A percentile compares a stretch with the other conserved stretches of the same genome.
phyloP scores from a whole-genome alignment of 768 basidiomycete species.

The Mycena amicta region DNA sequence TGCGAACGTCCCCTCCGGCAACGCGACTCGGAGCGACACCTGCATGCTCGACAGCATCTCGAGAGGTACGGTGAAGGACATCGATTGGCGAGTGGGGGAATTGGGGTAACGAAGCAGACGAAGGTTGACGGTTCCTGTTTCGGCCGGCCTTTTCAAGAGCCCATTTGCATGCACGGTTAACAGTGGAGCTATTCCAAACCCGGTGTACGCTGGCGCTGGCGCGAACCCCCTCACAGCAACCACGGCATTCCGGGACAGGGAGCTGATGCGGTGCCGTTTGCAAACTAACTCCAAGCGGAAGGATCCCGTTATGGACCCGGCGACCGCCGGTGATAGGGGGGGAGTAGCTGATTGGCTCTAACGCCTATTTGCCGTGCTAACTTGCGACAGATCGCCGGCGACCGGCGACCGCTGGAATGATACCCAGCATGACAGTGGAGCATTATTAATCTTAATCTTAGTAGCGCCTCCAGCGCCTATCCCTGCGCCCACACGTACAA shows the following conservation, averaged over 20 bases:
- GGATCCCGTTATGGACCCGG: not conserved
- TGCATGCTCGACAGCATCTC: conserved; percentile 1
- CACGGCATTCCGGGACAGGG: not conserved
- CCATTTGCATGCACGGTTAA: not conserved
- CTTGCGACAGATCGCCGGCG: not conserved
- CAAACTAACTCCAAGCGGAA: not conserved
- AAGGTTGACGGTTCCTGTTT: too few relatives aligned
- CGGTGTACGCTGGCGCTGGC: too few relatives aligned
- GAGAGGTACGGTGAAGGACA: conserved; percentile 6
- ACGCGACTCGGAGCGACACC: conserved; percentile 4
- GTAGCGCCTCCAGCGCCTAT: not conserved
- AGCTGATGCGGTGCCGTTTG: not conserved
- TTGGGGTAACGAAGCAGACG: not conserved
- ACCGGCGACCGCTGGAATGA: not conserved
- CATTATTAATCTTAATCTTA: not conserved
- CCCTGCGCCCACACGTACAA: not conserved
- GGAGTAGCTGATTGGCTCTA: not conserved
- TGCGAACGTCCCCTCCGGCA: conserved; percentile 1
- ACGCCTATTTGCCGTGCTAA: not conserved
- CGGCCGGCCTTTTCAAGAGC: not conserved
- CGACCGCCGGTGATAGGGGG: not conserved
- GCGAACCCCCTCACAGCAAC: too few relatives aligned
- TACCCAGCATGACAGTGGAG: not conserved
- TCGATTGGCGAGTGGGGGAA: not conserved
- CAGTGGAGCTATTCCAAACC: not conserved